Base-by-base conservation (phyloP, 2,329 filamentous ascomycete genomes). In the Didymella pinodella region DNA sequence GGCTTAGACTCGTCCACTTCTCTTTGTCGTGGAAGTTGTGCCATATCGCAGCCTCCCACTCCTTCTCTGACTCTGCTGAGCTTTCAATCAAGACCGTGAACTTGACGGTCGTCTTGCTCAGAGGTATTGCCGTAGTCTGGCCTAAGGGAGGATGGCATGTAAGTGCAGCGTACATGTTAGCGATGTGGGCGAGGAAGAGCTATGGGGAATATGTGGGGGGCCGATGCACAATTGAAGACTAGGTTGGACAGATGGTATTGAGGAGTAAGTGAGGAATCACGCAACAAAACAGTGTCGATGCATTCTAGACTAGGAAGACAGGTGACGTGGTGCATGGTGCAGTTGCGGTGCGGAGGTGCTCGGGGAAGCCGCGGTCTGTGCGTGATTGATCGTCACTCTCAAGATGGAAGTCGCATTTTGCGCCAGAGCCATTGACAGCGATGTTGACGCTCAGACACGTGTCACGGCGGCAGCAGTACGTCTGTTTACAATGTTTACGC, bases 11-110 rank as follows among this genome's bases (percentile, higher is more conserved):
- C 84, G 71, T 79, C 85, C 82, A 93, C 79, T 77, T 78, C 61
- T 87, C 84, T 81, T 65, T 82, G 34, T 74, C 81, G 26, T 79
- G 73, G 50, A 85, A 84, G 66, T 90, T 88, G 62, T 91, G 86
- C 91, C 92, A 96, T 7, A 96, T 77, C 16, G 86, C 85, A 31
- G 92, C 85, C 66, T 95, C 85, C 89, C 91, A 95, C 20, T 82
- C 69, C 61, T 84, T 78, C 7, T 82, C 81, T 46, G 84, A 83
- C 34, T 80, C 80, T 22, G 75, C 76, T 40, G 86, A 85, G 41
- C 89, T 85, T 66, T 93, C 88, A 31, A 96, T 81, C 12, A 93
- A 77, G 7, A 90, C 88, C 0, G 85, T 88, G 65, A 97, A 89
- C 0, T 75, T 69, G 67, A 80, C 79, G 34, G 71, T 68, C 18